Evolutionary conservation across 2,329 filamentous ascomycete genomes (phyloP).

Genomic region (Fusarium sp.): DNA sequence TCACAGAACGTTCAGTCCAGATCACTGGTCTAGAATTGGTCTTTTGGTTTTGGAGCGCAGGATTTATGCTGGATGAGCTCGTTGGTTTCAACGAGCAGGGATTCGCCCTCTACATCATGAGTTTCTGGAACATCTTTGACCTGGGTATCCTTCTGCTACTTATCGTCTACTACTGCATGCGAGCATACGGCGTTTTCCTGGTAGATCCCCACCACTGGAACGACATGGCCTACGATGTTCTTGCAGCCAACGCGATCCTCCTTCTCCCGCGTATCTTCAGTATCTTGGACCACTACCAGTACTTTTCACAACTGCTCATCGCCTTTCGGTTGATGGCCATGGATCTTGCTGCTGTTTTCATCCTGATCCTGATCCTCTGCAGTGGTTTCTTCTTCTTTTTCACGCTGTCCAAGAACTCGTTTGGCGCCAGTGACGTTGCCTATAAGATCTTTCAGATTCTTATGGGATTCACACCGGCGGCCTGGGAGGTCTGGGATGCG

Average conservation of each 20-base stretch:
- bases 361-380: conserved; percentile 87
- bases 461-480: conserved; percentile 95
- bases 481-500: conserved; percentile 85
- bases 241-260: conserved; percentile 90
- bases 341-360: conserved; percentile 85
- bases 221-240: conserved; percentile 90
- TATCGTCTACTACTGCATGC: conserved; percentile 89
- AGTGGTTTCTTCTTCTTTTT: conserved; percentile 98
- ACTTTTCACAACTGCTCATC: conserved; percentile 94
- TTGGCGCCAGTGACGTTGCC: conserved; percentile 79
- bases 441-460: conserved; percentile 94
- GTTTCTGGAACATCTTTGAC: conserved; percentile 97
- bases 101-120: conserved; percentile 96
- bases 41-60: conserved; percentile 98
- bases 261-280: conserved; percentile 93
- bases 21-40: conserved; percentile 88
- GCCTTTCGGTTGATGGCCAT: conserved; percentile 95
- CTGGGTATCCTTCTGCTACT: conserved; percentile 88
- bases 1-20: conserved; percentile 77
- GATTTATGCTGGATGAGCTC: conserved; percentile 96
- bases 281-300: conserved; percentile 92
- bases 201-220: conserved; percentile 81
- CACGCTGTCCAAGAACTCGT: conserved; percentile 79
- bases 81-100: conserved; percentile 97
- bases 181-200: conserved; percentile 87